Percentiles rank a stretch among this genome's conserved stretches.
These are phyloP conservation scores for Prunella vulgaris DNA, from an alignment of 257 asterid genomes.

Conservation along the genomic window DNA sequence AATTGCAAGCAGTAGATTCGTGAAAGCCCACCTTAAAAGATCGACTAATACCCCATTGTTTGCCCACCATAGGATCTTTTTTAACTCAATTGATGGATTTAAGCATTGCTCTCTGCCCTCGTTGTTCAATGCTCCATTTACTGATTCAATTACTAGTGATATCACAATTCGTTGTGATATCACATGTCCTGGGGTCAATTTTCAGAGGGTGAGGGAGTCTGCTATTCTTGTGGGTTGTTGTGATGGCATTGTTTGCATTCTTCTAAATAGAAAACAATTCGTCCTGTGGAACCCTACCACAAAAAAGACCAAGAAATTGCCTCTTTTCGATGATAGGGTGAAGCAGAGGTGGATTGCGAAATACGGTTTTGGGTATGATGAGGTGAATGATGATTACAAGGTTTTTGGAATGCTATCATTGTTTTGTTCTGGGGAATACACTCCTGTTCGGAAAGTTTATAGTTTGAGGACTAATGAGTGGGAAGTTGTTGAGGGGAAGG, in stretches of 20 bases:
- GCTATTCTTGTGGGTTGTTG: slow-evolving; percentile 32
- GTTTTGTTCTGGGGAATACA: not conserved
- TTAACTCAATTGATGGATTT: not conserved
- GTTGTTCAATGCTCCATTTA: slow-evolving; percentile 13
- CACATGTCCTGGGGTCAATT: not conserved
- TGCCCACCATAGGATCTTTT: slow-evolving; percentile 13
- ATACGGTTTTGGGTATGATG: slow-evolving; percentile 46
- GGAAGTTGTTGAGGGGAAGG: slow-evolving; percentile 20
- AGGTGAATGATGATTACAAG: slow-evolving; percentile 35
- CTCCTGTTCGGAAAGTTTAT: slow-evolving; percentile 24
- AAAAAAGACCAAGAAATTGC: slow-evolving; percentile 26
- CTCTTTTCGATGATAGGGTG: not conserved
- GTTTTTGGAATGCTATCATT: slow-evolving; percentile 32
- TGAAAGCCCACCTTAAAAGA: slow-evolving; percentile 5
- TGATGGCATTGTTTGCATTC: slow-evolving; percentile 43
- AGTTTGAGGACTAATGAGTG: slow-evolving; percentile 36
- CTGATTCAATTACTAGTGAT: not conserved
- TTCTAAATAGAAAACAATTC: slow-evolving; percentile 5
- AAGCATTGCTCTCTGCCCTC: slow-evolving; percentile 29
- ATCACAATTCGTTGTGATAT: too few species aligned
- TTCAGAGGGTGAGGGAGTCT: not conserved
- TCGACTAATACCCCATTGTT: not conserved
- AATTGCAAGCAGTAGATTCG: slow-evolving; percentile 1
- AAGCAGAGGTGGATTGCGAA: not conserved
- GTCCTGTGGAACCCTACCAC: slow-evolving; percentile 40